Evolutionary conservation across 352 stramenopile species (phyloP).

Genomic region (Phytophthora palmivora): DNA sequence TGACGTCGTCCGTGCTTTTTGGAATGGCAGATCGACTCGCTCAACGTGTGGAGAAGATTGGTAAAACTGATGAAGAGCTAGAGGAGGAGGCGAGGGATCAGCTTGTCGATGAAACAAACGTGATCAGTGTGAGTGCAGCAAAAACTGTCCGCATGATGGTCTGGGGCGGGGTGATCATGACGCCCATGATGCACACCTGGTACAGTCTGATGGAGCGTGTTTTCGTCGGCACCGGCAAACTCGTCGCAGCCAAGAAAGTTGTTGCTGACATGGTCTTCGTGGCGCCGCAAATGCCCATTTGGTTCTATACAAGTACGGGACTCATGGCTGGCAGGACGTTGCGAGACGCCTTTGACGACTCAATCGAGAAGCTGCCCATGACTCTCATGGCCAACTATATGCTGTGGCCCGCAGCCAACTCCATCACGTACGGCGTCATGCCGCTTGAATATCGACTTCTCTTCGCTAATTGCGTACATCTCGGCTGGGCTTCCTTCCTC

Average conservation of each 20-base stretch:
- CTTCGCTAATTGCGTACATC: constrained; percentile 39
- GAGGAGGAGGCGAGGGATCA: constrained; percentile 13
- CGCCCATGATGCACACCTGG: constrained; percentile 90
- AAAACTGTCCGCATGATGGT: constrained; percentile 72
- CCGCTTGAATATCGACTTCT: constrained; percentile 43
- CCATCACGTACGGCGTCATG: constrained; percentile 42
- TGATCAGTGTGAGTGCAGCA: constrained; percentile 26
- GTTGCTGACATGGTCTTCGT: constrained; percentile 44
- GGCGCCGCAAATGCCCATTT: constrained; percentile 37
- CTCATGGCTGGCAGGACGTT: constrained; percentile 37
- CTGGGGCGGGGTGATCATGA: constrained; percentile 88
- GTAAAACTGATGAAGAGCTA: no score
- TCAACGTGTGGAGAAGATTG: constrained; percentile 31
- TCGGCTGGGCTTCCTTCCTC: constrained; percentile 47
- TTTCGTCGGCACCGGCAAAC: constrained; percentile 27
- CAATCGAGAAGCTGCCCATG: constrained; percentile 34
- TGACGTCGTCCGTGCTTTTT: constrained; percentile 64
- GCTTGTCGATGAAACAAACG: constrained; percentile 1
- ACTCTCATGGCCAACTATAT: constrained; percentile 44
- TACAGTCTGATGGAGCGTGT: constrained; percentile 88
- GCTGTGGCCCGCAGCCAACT: constrained; percentile 42
- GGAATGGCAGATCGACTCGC: constrained; percentile 58
- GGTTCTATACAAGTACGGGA: constrained; percentile 40
- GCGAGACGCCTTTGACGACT: constrained; percentile 29
- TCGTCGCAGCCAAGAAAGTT: constrained; percentile 41